phyloP scores from a whole-genome alignment of 2,329 filamentous ascomycete genomes.

The Graphilbum ipis-grandicollis region DNA sequence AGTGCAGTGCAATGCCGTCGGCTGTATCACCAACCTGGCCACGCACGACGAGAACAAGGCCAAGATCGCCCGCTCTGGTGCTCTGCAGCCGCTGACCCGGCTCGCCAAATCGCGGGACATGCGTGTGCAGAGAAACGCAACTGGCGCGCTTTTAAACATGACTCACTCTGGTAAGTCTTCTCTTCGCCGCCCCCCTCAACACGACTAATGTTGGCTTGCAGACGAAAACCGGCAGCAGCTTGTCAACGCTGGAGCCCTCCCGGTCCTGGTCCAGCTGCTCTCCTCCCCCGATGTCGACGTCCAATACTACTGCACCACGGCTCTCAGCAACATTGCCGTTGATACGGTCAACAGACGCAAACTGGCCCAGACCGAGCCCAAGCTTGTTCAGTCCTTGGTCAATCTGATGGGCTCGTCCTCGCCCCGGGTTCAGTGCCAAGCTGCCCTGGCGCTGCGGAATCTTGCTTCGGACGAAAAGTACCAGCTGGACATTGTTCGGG shows the following conservation, averaged over 20 bases:
- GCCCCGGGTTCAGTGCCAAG: conserved; percentile 95
- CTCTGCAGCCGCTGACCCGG: conserved; percentile 74
- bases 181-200: neutral
- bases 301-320: conserved; percentile 98
- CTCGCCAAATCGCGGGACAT: conserved; percentile 96
- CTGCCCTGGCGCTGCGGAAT: conserved; percentile 82
- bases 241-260: conserved; percentile 93
- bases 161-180: conserved; percentile 71
- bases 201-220: conserved; percentile 16
- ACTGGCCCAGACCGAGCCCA: conserved; percentile 76
- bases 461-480: conserved; percentile 97
- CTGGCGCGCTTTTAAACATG: conserved; percentile 93
- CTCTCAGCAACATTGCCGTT: conserved; percentile 95
- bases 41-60: conserved; percentile 99
- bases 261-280: conserved; percentile 86
- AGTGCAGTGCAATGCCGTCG: conserved; percentile 97
- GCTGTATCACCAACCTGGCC: conserved; percentile 94
- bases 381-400: conserved; percentile 83
- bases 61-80: conserved; percentile 90
- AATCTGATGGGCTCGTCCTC: conserved; percentile 95
- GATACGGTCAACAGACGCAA: conserved; percentile 82
- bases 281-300: conserved; percentile 91
- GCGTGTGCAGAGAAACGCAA: conserved; percentile 95
- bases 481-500: conserved; percentile 89
- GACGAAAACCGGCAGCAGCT: conserved; percentile 97